Evolutionary conservation across 2,329 filamentous ascomycete genomes (phyloP).

Genomic region (Tolypocladium tundrense): DNA sequence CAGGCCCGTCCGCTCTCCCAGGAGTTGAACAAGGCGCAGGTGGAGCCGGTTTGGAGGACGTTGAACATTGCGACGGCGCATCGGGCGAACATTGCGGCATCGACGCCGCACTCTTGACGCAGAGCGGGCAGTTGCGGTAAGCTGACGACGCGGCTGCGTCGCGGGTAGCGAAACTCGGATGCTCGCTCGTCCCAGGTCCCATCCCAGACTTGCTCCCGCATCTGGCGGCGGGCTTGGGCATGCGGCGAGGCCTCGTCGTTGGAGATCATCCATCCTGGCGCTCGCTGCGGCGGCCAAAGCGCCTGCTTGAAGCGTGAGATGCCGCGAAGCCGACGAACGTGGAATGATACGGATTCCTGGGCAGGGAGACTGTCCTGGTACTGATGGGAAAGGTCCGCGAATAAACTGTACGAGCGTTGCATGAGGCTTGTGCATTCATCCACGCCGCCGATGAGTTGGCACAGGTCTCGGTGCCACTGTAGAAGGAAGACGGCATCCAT

Average conservation of each 20-base stretch:
- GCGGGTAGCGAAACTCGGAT: constrained; percentile 17
- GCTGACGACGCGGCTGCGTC: constrained; percentile 17
- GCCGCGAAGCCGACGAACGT: constrained; percentile 20
- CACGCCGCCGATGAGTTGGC: constrained; percentile 15
- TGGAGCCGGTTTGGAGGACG: constrained; percentile 17
- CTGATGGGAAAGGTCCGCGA: constrained; percentile 19
- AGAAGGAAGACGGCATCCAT: constrained; percentile 23
- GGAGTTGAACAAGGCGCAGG: constrained; percentile 21
- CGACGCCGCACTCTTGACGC: constrained; percentile 9
- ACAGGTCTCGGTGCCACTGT: constrained; percentile 22
- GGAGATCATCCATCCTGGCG: constrained; percentile 23
- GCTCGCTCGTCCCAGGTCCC: constrained; percentile 15
- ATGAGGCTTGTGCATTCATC: constrained; percentile 6
- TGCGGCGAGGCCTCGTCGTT: constrained; percentile 13
- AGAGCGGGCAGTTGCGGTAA: constrained; percentile 15
- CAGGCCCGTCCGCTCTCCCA: constrained; percentile 25
- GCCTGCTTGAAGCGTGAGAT: constrained; percentile 20
- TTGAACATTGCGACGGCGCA: constrained; percentile 23
- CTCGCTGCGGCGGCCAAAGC: constrained; percentile 21
- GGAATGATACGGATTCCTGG: constrained; percentile 15
- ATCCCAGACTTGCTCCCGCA: constrained; percentile 17
- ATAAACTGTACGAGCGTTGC: constrained; percentile 18
- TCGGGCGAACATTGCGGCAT: constrained; percentile 19
- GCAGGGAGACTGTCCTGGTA: constrained; percentile 19
- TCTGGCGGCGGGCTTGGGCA: constrained; percentile 8